Conservation (phyloP, 1,284 basidiomycete genomes). For the Abortiporus biennis region DNA sequence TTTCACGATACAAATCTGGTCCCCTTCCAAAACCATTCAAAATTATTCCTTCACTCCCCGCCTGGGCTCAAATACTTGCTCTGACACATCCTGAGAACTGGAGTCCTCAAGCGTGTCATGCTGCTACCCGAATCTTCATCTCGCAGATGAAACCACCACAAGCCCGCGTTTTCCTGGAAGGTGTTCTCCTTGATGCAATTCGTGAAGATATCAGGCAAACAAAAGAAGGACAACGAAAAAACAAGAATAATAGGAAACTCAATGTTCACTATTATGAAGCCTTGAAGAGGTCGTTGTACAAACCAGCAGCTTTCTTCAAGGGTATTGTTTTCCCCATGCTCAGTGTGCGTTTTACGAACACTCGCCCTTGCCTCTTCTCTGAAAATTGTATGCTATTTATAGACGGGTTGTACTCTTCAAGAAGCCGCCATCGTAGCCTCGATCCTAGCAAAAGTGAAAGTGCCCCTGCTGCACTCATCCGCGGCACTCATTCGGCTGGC, state of each 20-base stretch:
- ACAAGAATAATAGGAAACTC: conserved; percentile 76
- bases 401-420: conserved; percentile 77
- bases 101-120: conserved; percentile 93
- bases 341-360: conserved; percentile 51
- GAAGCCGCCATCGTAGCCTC: conserved; percentile 96
- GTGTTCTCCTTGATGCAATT: conserved; percentile 88
- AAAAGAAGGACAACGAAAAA: conserved; percentile 34
- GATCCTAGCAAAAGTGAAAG: conserved; percentile 86
- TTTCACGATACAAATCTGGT: conserved; percentile 92
- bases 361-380: neutral
- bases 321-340: conserved; percentile 95
- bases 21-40: conserved; percentile 98
- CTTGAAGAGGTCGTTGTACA: conserved; percentile 89
- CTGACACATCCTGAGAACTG: conserved; percentile 90
- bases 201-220: conserved; percentile 74
- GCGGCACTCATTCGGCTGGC: conserved; percentile 92
- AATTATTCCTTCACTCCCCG: conserved; percentile 92
- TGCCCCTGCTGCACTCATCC: conserved; percentile 94
- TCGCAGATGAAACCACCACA: conserved; percentile 96
- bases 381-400: conserved; percentile 27
- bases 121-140: conserved; percentile 93
- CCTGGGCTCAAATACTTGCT: conserved; percentile 95
- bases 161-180: conserved; percentile 91
- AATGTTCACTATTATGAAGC: conserved; percentile 94
- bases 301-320: conserved; percentile 98